These are phyloP conservation scores for Baorangia bicolor DNA, from an alignment of 768 basidiomycete species.

Conservation along the genomic window DNA sequence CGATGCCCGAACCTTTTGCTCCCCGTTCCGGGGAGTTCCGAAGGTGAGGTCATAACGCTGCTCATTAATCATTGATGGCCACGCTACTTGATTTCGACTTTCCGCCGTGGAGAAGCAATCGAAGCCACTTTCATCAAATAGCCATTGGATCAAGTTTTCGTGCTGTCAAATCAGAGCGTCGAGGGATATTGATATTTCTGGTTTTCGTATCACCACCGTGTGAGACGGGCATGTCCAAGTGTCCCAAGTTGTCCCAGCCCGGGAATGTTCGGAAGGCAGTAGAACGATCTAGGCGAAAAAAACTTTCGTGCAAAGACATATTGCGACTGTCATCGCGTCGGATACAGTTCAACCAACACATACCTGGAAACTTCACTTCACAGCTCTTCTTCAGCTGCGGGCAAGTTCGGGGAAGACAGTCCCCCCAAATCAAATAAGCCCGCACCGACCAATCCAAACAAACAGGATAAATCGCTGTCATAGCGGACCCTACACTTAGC, in stretches of 20 bases:
- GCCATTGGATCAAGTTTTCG: neutral
- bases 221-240: neutral
- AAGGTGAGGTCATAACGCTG: neutral
- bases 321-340: neutral
- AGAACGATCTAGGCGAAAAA: neutral
- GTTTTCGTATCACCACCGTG: neutral
- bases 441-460: no score
- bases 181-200: neutral
- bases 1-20: neutral
- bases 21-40: constrained; percentile 2
- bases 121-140: neutral
- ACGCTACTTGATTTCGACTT: neutral
- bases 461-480: neutral
- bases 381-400: neutral
- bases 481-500: neutral
- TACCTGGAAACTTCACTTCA: neutral
- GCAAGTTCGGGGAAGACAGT: neutral
- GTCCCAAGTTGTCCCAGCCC: no score
- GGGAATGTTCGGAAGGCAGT: no score
- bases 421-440: no score
- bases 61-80: neutral
- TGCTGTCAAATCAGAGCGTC: neutral
- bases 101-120: neutral
- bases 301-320: neutral
- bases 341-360: neutral